These are phyloP conservation scores for Curvularia sp. DNA, from an alignment of 2,329 filamentous ascomycete species.

Conservation along the genomic window DNA sequence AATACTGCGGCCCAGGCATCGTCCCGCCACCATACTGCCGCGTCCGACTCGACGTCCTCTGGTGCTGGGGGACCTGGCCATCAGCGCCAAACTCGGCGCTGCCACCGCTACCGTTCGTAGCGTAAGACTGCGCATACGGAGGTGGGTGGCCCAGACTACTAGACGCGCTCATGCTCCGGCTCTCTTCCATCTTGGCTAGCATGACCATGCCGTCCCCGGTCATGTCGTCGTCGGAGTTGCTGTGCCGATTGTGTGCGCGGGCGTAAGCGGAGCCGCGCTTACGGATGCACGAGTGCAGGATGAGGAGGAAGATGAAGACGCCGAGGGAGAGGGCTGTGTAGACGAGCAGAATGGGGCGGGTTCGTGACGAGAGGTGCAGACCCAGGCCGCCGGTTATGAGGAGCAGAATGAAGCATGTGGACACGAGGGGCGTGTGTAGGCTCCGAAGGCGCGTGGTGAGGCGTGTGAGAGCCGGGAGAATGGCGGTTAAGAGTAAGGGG, in stretches of 20 bases:
- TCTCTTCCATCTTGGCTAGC: slow-evolving; percentile 27
- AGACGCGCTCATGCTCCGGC: slow-evolving; percentile 13
- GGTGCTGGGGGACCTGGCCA: slow-evolving; percentile 10
- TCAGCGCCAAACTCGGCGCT: slow-evolving; percentile 16
- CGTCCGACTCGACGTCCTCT: slow-evolving; percentile 7
- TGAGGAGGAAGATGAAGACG: slow-evolving; percentile 31
- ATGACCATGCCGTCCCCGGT: slow-evolving; percentile 35
- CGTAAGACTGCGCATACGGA: slow-evolving; percentile 14
- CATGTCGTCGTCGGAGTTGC: slow-evolving; percentile 24
- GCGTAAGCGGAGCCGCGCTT: slow-evolving; percentile 39
- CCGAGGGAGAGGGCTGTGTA: slow-evolving; percentile 40
- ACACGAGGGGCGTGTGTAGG: slow-evolving; percentile 55
- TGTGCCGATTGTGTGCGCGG: slow-evolving; percentile 19
- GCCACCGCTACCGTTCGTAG: slow-evolving; percentile 2
- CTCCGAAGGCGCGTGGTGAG: slow-evolving; percentile 50
- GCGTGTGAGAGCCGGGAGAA: slow-evolving; percentile 41
- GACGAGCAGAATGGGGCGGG: slow-evolving; percentile 34
- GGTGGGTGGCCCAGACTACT: slow-evolving; percentile 19
- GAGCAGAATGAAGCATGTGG: slow-evolving; percentile 35
- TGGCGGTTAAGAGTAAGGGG: slow-evolving; percentile 36
- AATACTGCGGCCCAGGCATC: slow-evolving; percentile 49
- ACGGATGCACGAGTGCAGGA: slow-evolving; percentile 36
- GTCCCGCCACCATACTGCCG: slow-evolving; percentile 40
- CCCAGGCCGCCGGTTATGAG: slow-evolving; percentile 46
- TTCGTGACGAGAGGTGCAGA: slow-evolving; percentile 36